A percentile compares a stretch with the other conserved stretches of the same genome.
These are phyloP conservation scores for Teratosphaeria gauchensis DNA, from an alignment of 2,329 filamentous ascomycete species.

Conservation along the genomic window DNA sequence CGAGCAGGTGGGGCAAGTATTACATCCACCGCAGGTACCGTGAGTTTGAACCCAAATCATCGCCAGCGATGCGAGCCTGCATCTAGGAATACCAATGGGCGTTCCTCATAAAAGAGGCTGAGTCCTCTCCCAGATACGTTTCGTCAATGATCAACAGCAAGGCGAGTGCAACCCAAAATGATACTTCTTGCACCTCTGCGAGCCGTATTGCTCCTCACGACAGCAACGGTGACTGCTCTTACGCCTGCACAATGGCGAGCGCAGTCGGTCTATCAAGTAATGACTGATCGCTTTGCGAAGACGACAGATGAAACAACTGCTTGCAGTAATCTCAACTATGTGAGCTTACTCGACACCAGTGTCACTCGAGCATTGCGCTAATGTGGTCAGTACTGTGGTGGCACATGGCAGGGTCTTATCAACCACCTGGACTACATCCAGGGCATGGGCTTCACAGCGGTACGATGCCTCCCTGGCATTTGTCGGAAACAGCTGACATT, in stretches of 20 bases:
- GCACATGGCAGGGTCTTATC: constrained; percentile 37
- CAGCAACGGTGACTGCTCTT: neutral
- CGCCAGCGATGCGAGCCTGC: neutral
- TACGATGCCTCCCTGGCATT: neutral
- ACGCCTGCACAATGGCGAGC: constrained; percentile 37
- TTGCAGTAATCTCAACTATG: constrained; percentile 28
- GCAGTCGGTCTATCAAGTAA: constrained; percentile 49
- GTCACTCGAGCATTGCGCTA: neutral
- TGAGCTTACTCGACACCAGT: neutral
- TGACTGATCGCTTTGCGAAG: constrained; percentile 48
- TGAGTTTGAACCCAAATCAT: neutral
- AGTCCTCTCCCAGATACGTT: neutral
- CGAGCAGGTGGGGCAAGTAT: neutral
- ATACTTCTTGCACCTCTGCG: neutral
- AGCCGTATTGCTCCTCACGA: neutral
- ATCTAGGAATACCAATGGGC: neutral
- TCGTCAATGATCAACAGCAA: neutral
- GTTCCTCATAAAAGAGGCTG: neutral
- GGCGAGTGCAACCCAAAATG: neutral
- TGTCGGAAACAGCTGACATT: neutral
- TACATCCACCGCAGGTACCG: neutral
- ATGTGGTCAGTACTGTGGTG: constrained; percentile 33
- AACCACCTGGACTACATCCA: constrained; percentile 41
- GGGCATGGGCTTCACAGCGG: constrained; percentile 38
- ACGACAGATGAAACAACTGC: constrained; percentile 37